Base-by-base conservation (phyloP, 169 alveolate genomes). In the Eimeria sp. region DNA sequence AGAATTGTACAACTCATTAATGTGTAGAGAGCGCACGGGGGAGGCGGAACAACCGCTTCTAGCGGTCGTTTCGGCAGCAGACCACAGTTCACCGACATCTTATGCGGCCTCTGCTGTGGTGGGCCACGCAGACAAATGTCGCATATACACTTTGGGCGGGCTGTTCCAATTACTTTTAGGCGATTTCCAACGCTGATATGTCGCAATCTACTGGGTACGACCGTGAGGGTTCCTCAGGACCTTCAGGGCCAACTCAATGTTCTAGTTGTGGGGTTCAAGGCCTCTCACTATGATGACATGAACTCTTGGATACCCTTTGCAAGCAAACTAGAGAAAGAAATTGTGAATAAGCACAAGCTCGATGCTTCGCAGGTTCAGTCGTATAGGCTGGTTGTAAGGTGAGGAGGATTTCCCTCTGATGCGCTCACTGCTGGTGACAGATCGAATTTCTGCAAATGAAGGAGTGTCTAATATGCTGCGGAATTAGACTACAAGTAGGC, bases 241-340 rank as follows among this genome's bases (percentile, higher is more conserved):
- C 91, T 93, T 20, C 66, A 93, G 93, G 96, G 96, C 60, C 88
- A 93, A 43, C 89, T 82, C 74, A 93, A 52, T 23, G 58, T 93
- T 20, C 93, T 93, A 20, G 85, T 93, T 58, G 89, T 93, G 89
- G 96, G 96, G 0, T 93, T 93, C 96, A 93, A 78, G 85, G 68
- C 91, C 14, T 71, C 91, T 40, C 96, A 93, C 96, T 80, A 76
- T 43, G 64, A 37, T 52, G 93, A 49, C 37, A 93, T 93, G 90
- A 52, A 64, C 30, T 93, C 96, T 37, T 93, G 96, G 96, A 72
- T 78, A 10, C 82, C 96, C 40, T 93, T 93, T 80, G 78, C 85
- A 82, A 37, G n/a, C 85, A 80, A 10, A 14, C 30, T 93, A 33
- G 20, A 56, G 80, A 80, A 52, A 37, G 89, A 83, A 62, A 30